phyloP scores from a whole-genome alignment of 192 early-diverging fungal species.

The Coemansia sp. region DNA sequence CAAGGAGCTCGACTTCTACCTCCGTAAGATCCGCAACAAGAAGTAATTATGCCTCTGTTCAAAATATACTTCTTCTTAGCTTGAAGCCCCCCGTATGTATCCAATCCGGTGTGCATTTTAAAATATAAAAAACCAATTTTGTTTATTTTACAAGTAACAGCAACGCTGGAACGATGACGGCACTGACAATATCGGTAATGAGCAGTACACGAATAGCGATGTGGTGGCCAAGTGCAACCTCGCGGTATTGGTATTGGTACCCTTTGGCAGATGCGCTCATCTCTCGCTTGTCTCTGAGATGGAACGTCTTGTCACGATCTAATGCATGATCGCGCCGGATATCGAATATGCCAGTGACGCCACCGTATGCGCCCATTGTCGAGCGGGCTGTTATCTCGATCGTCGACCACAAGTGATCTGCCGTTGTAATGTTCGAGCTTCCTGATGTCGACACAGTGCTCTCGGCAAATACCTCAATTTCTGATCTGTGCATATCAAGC shows the following conservation, averaged over 20 bases:
- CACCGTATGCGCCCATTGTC: conserved; percentile 60
- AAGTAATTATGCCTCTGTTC: conserved; percentile 39
- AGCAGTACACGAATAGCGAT: conserved; percentile 49
- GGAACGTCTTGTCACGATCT: neutral
- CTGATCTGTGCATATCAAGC: conserved; percentile 23
- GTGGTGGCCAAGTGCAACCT: conserved; percentile 51
- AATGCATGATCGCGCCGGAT: conserved; percentile 8
- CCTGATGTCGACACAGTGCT: conserved; percentile 11
- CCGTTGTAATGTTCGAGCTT: neutral
- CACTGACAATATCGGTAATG: conserved; percentile 23
- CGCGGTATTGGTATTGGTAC: conserved; percentile 51
- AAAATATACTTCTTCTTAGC: conserved; percentile 13
- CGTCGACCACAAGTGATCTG: conserved; percentile 13
- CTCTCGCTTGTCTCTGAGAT: conserved; percentile 5
- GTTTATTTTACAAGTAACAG: conserved; percentile 8
- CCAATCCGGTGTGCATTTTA: neutral
- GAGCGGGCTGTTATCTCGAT: conserved; percentile 63
- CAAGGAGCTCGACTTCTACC: conserved; percentile 99
- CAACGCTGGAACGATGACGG: conserved; percentile 12
- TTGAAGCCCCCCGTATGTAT: too few relatives aligned
- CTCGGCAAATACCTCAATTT: conserved; percentile 23
- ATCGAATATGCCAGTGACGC: conserved; percentile 63
- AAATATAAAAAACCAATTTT: conserved; percentile 4
- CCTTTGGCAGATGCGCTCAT: conserved; percentile 9
- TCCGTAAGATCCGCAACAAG: conserved; percentile 77